phyloP scores from a whole-genome alignment of 208 protist species.

The Endotrypanum monterogeii region DNA sequence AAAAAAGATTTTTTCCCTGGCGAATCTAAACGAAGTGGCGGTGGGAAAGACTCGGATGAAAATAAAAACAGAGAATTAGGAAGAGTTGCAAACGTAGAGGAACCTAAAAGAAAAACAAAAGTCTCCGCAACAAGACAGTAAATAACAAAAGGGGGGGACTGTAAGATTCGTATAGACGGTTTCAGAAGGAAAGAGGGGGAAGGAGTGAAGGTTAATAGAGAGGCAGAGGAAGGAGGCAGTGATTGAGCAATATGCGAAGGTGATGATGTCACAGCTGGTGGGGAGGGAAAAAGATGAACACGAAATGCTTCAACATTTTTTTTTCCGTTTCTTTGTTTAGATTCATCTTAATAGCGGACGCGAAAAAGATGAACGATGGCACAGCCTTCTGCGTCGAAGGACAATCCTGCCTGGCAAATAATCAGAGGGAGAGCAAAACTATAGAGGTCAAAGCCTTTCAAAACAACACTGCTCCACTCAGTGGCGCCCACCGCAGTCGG shows the following conservation, averaged over 20 bases:
- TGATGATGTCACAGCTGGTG: neutral
- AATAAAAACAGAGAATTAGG: neutral
- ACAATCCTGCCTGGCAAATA: neutral
- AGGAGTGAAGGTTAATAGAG: neutral
- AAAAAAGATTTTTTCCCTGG: too few species aligned
- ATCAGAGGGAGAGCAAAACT: neutral
- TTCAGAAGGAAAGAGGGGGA: neutral
- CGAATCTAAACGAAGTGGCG: neutral
- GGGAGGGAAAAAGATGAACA: neutral
- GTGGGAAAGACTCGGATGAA: neutral
- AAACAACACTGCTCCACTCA: too few species aligned
- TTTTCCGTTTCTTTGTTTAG: neutral
- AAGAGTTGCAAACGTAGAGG: neutral
- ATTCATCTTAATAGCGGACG: neutral
- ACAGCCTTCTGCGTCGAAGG: neutral
- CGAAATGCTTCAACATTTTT: neutral
- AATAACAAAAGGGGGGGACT: neutral
- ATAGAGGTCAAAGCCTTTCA: neutral
- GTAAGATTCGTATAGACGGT: neutral
- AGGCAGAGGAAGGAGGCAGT: neutral
- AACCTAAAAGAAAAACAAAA: neutral
- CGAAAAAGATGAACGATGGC: neutral
- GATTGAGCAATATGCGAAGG: neutral
- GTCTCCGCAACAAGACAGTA: neutral
- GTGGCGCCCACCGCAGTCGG: neutral